Percentiles rank a stretch among this genome's conserved stretches.
These are phyloP conservation scores for Apostasia shenzhenica DNA, from an alignment of 106 monocot genomes.

Conservation along the genomic window DNA sequence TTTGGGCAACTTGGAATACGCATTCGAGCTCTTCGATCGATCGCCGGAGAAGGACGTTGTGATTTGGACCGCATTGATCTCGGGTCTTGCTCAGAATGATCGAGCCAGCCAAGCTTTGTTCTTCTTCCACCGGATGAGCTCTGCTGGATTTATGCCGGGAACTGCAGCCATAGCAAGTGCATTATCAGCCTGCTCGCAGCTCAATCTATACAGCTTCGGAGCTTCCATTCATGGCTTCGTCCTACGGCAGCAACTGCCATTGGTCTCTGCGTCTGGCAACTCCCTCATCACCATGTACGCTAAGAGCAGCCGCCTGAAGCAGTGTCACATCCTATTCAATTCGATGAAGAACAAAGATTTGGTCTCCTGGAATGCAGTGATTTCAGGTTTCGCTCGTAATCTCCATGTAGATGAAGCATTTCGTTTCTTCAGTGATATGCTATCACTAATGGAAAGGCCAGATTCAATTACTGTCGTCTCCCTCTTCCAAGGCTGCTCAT, in stretches of 20 bases:
- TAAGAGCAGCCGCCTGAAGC: slow-evolving; percentile 38
- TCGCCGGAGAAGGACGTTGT: slow-evolving; percentile 30
- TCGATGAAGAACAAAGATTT: slow-evolving; percentile 37
- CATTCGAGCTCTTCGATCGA: slow-evolving; percentile 32
- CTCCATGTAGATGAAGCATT: slow-evolving; percentile 32
- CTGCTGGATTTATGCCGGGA: slow-evolving; percentile 15
- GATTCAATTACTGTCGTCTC: slow-evolving; percentile 44
- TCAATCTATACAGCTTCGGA: slow-evolving; percentile 25
- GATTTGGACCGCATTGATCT: slow-evolving; percentile 58
- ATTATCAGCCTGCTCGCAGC: slow-evolving; percentile 50
- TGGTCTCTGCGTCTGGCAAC: slow-evolving; percentile 38
- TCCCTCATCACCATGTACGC: slow-evolving; percentile 63
- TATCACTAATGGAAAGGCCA: slow-evolving; percentile 13
- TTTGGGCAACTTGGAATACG: slow-evolving; percentile 12
- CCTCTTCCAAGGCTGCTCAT: slow-evolving; percentile 56
- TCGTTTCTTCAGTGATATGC: slow-evolving; percentile 33
- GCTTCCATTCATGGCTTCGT: slow-evolving; percentile 61
- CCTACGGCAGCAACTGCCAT: slow-evolving; percentile 16
- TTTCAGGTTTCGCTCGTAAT: slow-evolving; percentile 47
- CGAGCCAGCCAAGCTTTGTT: slow-evolving; percentile 38
- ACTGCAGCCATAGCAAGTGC: slow-evolving; percentile 36
- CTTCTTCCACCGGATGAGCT: slow-evolving; percentile 28
- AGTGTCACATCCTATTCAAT: slow-evolving; percentile 23
- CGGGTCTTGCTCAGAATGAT: slow-evolving; percentile 54
- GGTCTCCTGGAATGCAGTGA: slow-evolving; percentile 65